A percentile compares a stretch with the other conserved stretches of the same genome.
Conservation (phyloP, 176 grass and related monocot species). For the Aegilops longissima region DNA sequence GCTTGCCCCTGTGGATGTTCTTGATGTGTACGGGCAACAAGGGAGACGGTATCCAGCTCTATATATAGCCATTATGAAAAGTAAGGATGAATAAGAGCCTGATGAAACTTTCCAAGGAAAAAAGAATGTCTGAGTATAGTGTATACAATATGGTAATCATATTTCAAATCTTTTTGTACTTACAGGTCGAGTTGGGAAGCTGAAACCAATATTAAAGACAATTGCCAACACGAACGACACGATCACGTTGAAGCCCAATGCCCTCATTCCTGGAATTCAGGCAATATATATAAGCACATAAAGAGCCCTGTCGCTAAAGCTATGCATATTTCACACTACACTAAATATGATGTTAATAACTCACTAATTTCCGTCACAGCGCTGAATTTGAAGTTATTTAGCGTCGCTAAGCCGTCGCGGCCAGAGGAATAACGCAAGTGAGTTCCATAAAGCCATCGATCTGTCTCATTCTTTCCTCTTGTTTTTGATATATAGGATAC, state of each 20-base stretch:
- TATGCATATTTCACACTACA: too few species aligned
- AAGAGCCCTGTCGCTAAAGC: background rate
- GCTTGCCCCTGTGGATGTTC: constrained; percentile 78
- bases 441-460: too few species aligned
- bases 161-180: constrained; percentile 12
- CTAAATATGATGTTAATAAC: too few species aligned
- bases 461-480: too few species aligned
- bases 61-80: constrained; percentile 3
- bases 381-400: too few species aligned
- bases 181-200: constrained; percentile 67
- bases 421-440: too few species aligned
- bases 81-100: background rate
- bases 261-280: constrained; percentile 42
- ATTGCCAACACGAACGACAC: constrained; percentile 56
- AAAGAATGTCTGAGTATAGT: too few species aligned
- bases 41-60: constrained; percentile 78
- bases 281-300: background rate
- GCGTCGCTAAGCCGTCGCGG: too few species aligned
- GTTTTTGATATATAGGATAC: too few species aligned
- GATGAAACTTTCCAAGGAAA: background rate
- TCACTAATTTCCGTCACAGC: too few species aligned
- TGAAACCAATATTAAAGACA: constrained; percentile 52
- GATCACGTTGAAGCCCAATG: constrained; percentile 70
- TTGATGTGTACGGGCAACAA: constrained; percentile 73
- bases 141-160: too few species aligned